Evolutionary conservation across 176 grass and related monocot species (phyloP), one percentile per base, ranked within the genome.

Genomic region (Oryza punctata): DNA sequence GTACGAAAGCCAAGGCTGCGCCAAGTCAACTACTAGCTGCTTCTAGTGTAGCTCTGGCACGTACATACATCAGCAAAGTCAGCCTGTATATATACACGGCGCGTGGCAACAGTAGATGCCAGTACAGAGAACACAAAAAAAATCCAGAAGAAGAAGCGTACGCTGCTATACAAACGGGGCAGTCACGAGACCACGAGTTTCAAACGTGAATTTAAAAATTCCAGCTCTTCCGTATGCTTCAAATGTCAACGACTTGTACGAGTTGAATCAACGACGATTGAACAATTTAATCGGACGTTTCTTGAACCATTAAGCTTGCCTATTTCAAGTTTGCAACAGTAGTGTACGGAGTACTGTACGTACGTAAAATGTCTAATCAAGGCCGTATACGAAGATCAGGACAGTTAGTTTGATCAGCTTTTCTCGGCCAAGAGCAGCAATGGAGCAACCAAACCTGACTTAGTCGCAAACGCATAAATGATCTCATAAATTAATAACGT

Each of bases 331-430:
- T 38, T 15, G 13, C 13, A 14, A 47, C 10, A 41, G 40, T 10
- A 47, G 32, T n/a, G 67, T 69, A 12, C 21, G 14, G 73, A 24
- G 32, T 38, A 12, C 21, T 23, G 73, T 38, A 37, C 29, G 11
- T 76, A 23, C 54, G 54, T 60, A 60, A 35, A 76, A 37, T 77
- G 54, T 24, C 33, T 49, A 24, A 63, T 63, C n/a, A 67, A 79
- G 30, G 6, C 63, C 63, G 54, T 23, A 54, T 10, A 19, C 46
- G 3, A 69, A 69, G 28, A 67, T 67, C 43, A 0, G 41, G 40
- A 47, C 16, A 40, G 12, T 46, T 10, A 61, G 12, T 14, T 27
- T 13, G 18, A 67, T 67, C 26, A 2, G 57, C 35, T 43, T 69
- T 69, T 38, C 7, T 10, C 29, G 54, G 54, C 21, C 27, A 21